phyloP scores from a whole-genome alignment of 1,139 yeast genomes.

The Kazachstania sp. region DNA sequence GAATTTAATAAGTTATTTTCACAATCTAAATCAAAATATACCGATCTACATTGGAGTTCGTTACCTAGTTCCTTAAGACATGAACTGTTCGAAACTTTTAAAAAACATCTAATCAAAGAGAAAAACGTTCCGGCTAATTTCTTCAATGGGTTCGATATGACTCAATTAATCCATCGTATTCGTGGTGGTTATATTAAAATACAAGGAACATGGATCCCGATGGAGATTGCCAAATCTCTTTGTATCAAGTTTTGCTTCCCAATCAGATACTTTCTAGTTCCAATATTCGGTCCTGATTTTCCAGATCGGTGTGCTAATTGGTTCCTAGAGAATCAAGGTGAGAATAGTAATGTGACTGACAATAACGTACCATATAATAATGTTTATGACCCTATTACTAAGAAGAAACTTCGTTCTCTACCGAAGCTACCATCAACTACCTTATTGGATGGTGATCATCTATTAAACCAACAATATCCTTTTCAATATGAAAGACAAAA shows the following conservation, averaged over 20 bases:
- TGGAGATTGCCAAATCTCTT: conserved; percentile 52
- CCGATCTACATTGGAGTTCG: conserved; percentile 9
- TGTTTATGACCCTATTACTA: neutral
- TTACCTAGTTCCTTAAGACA: conserved; percentile 1
- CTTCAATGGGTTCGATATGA: conserved; percentile 14
- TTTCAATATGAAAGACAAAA: neutral
- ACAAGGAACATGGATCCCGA: conserved; percentile 94
- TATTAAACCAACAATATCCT: neutral
- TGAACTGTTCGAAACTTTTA: conserved; percentile 36
- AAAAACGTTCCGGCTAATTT: conserved; percentile 31
- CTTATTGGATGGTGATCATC: neutral
- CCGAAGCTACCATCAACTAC: too few species aligned
- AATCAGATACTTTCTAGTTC: conserved; percentile 66
- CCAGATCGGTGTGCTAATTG: conserved; percentile 48
- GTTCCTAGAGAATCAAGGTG: conserved; percentile 3
- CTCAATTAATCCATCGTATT: conserved; percentile 55
- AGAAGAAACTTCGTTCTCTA: neutral
- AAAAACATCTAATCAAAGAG: conserved; percentile 33
- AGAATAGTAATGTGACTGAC: neutral
- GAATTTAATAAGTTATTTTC: neutral
- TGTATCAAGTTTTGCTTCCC: conserved; percentile 72
- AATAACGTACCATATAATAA: neutral
- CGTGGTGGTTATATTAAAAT: conserved; percentile 88
- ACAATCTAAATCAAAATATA: conserved; percentile 4
- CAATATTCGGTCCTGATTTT: conserved; percentile 72